Conservation (phyloP, 1,284 basidiomycete genomes). For the Pseudozyma hubeiensis region DNA sequence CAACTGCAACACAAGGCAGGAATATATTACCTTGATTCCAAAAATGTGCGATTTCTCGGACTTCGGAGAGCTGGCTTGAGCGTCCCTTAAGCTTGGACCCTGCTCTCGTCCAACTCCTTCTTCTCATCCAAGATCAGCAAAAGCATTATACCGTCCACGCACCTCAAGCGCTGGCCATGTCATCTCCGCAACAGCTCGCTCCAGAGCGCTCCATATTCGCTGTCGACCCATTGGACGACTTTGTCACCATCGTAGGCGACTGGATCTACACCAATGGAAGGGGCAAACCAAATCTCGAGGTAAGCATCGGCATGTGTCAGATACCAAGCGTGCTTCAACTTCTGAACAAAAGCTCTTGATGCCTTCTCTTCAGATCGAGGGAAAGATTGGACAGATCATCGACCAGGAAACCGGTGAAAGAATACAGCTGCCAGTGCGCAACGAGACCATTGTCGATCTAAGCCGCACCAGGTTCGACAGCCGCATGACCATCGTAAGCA, state of each 20-base stretch:
- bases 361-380: conserved; percentile 78
- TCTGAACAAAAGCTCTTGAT: not conserved
- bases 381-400: conserved; percentile 86
- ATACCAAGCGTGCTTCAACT: not conserved
- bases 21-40: too few relatives aligned
- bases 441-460: conserved; percentile 78
- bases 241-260: conserved; percentile 89
- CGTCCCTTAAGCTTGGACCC: too few relatives aligned
- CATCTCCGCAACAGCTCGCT: conserved; percentile 35
- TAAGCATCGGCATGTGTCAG: conserved; percentile 51
- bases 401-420: conserved; percentile 75
- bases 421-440: conserved; percentile 77
- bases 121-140: too few relatives aligned
- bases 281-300: conserved; percentile 71
- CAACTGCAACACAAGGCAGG: too few relatives aligned
- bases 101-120: too few relatives aligned
- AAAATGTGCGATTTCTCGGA: too few relatives aligned
- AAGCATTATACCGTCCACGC: too few relatives aligned
- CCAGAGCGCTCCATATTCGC: conserved; percentile 88
- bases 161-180: conserved; percentile 8
- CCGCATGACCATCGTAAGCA: conserved; percentile 84
- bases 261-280: conserved; percentile 75
- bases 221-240: conserved; percentile 92
- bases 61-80: too few relatives aligned
- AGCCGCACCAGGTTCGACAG: conserved; percentile 77